Evolutionary conservation across 805 yeast species (phyloP).

Genomic region (Candida sphagnicola): DNA sequence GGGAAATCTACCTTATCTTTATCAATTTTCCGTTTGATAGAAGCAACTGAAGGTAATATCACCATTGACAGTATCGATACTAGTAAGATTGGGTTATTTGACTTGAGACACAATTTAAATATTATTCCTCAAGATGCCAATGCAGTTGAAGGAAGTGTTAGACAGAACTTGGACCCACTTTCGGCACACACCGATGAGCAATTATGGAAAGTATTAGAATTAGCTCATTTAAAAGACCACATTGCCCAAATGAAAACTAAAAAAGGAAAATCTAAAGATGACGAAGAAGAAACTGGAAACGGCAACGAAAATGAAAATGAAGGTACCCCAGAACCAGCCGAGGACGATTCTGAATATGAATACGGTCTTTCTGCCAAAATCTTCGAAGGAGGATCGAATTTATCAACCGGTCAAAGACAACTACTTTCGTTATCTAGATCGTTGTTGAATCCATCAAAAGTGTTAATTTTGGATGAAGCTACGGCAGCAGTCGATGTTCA

Average conservation of each 20-base stretch:
- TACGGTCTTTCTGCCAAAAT: slow-evolving; percentile 25
- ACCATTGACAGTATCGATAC: slow-evolving; percentile 69
- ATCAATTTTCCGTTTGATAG: slow-evolving; percentile 82
- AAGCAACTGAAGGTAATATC: slow-evolving; percentile 64
- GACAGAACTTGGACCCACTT: slow-evolving; percentile 86
- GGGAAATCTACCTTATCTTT: slow-evolving; percentile 86
- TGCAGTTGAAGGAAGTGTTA: slow-evolving; percentile 79
- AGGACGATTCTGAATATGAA: background rate
- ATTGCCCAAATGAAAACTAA: slow-evolving; percentile 46
- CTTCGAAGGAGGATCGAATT: slow-evolving; percentile 34
- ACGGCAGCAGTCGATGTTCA: slow-evolving; percentile 45
- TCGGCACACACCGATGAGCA: slow-evolving; percentile 60
- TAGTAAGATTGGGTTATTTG: slow-evolving; percentile 64
- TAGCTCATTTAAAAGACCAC: slow-evolving; percentile 72
- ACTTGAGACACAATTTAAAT: slow-evolving; percentile 70
- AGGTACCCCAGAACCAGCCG: slow-evolving; percentile 4
- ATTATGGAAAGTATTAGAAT: slow-evolving; percentile 73
- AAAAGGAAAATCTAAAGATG: slow-evolving; percentile 20
- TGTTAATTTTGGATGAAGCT: slow-evolving; percentile 79
- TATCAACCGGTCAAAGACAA: slow-evolving; percentile 37
- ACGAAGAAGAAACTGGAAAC: slow-evolving; percentile 5
- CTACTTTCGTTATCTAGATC: slow-evolving; percentile 36
- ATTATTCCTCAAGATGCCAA: slow-evolving; percentile 95
- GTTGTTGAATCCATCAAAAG: slow-evolving; percentile 53
- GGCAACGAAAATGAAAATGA: background rate